Evolutionary conservation across 257 asterid genomes (phyloP).

Genomic region (Solanum gracilifrons): DNA sequence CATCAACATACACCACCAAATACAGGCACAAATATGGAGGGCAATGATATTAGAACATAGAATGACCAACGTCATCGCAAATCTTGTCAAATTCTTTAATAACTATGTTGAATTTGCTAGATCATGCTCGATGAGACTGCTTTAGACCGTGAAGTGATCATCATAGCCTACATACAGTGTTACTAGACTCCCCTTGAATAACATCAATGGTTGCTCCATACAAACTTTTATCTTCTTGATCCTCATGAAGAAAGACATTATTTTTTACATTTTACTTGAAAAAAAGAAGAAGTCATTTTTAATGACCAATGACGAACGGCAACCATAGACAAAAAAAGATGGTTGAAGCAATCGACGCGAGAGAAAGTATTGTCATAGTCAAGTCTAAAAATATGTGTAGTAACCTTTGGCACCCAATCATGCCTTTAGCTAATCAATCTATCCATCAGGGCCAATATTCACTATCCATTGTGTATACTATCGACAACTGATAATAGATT

Average conservation of each 20-base stretch:
- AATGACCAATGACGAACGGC: neutral
- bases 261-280: neutral
- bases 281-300: neutral
- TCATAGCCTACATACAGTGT: neutral
- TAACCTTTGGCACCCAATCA: neutral
- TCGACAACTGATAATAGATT: neutral
- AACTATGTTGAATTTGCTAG: neutral
- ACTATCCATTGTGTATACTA: neutral
- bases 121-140: neutral
- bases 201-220: neutral
- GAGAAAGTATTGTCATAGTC: neutral
- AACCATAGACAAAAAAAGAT: neutral
- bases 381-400: neutral
- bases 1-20: neutral
- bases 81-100: neutral
- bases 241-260: neutral
- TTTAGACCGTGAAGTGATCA: neutral
- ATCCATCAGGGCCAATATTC: neutral
- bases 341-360: neutral
- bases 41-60: neutral
- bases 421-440: neutral
- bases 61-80: neutral
- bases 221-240: neutral
- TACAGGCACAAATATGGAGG: neutral
- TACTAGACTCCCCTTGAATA: neutral